Percentiles rank a stretch among this genome's conserved stretches.
Evolutionary conservation across 306 rosid genomes (phyloP).

Genomic region (Herpetospermum pedunculosum): DNA sequence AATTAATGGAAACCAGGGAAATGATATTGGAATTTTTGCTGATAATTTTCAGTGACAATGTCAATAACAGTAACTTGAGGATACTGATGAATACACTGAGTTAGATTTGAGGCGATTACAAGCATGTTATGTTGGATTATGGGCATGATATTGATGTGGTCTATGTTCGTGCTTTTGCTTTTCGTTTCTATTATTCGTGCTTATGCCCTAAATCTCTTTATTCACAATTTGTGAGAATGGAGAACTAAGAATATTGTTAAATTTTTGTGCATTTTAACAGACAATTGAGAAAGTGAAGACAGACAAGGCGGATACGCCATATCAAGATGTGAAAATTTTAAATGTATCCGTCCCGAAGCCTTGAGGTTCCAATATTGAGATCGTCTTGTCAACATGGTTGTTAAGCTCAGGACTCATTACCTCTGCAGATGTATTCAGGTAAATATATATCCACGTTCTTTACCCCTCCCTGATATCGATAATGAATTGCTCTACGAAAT

Average conservation of each 20-base stretch:
- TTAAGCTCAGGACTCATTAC: background rate
- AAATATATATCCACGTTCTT: background rate
- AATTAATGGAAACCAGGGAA: background rate
- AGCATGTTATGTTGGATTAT: background rate
- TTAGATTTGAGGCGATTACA: background rate
- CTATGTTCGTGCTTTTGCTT: background rate
- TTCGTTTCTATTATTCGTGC: background rate
- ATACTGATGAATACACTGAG: background rate
- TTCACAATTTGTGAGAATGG: background rate
- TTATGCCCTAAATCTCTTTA: background rate
- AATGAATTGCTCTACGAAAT: background rate
- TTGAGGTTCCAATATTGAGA: conserved; percentile 14
- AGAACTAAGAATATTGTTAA: background rate
- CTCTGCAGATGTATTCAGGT: conserved; percentile 12
- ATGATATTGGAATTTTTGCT: background rate
- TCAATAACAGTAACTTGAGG: background rate
- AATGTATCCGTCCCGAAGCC: conserved; percentile 95
- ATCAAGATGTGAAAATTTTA: conserved; percentile 85
- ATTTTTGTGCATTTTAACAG: conserved; percentile 25
- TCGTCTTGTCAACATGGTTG: background rate
- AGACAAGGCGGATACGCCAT: conserved; percentile 74
- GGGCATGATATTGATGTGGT: background rate
- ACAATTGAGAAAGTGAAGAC: conserved; percentile 86
- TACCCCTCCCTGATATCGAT: background rate
- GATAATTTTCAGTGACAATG: background rate